Conservation (phyloP, 2,329 filamentous ascomycete genomes). For the Hymenoscyphus fraxineus region DNA sequence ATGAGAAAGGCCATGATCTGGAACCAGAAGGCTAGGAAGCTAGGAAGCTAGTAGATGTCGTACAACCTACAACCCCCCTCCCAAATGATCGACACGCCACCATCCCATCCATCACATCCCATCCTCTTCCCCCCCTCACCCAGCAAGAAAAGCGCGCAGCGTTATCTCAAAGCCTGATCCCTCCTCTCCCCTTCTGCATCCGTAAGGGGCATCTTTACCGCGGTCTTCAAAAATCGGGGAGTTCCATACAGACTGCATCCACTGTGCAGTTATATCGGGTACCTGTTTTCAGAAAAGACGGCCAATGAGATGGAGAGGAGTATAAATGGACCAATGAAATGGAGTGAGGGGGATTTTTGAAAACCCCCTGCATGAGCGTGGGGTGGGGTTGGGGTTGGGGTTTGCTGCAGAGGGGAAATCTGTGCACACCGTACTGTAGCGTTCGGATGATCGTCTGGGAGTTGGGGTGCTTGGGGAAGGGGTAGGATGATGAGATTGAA, state of each 20-base stretch:
- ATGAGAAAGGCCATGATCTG: too few relatives aligned
- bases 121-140: too few relatives aligned
- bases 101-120: too few relatives aligned
- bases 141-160: neutral
- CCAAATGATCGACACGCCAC: too few relatives aligned
- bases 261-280: neutral
- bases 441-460: neutral
- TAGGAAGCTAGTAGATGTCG: too few relatives aligned
- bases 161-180: neutral
- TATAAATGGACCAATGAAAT: neutral
- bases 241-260: neutral
- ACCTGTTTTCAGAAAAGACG: neutral
- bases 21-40: too few relatives aligned
- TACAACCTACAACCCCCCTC: too few relatives aligned
- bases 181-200: neutral
- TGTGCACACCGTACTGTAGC: neutral
- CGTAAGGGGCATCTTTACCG: neutral
- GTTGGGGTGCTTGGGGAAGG: neutral
- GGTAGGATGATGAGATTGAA: neutral
- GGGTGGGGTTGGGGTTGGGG: neutral
- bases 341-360: neutral
- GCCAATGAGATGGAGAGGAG: too few relatives aligned
- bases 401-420: neutral
- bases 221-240: neutral
- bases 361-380: neutral